Percentiles rank a stretch among this genome's conserved stretches.
Evolutionary conservation across 176 grass and related monocot species (phyloP).

Genomic region (Phyllostachys edulis): DNA sequence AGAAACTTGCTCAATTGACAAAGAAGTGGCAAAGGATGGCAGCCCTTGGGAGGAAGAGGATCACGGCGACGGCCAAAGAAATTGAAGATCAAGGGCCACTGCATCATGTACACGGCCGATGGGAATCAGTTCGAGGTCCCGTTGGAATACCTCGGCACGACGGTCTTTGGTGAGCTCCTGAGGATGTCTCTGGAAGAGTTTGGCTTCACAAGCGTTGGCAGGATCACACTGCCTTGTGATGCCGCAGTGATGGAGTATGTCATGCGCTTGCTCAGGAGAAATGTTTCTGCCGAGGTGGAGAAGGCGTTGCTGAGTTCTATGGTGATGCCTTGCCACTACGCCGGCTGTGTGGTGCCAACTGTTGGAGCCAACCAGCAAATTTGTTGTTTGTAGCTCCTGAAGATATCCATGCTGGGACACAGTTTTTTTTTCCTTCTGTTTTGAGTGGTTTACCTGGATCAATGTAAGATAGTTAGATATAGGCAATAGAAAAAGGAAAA

Average conservation of each 20-base stretch:
- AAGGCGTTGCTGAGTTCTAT: conserved; percentile 42
- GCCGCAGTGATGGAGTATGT: conserved; percentile 39
- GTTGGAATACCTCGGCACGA: conserved; percentile 27
- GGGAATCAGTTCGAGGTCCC: conserved; percentile 37
- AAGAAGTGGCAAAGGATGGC: conserved; percentile 67
- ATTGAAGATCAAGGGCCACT: conserved; percentile 27
- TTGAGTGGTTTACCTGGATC: too few relatives aligned
- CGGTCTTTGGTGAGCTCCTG: conserved; percentile 28
- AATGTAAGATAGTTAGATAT: too few relatives aligned
- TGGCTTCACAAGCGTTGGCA: conserved; percentile 16
- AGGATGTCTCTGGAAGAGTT: conserved; percentile 34
- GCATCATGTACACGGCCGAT: conserved; percentile 30
- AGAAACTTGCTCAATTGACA: conserved; percentile 47
- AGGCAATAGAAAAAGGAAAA: too few relatives aligned
- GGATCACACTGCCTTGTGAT: conserved; percentile 53
- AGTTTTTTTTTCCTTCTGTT: too few relatives aligned
- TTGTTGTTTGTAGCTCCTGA: too few relatives aligned
- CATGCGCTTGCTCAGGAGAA: conserved; percentile 40
- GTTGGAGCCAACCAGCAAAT: too few relatives aligned
- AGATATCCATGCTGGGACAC: too few relatives aligned
- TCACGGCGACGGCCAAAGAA: neutral
- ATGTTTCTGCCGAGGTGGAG: conserved; percentile 29
- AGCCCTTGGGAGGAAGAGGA: conserved; percentile 32
- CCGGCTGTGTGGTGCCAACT: too few relatives aligned
- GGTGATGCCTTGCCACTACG: conserved; percentile 8